Base-by-base conservation (phyloP, 164 flowering plant species). In the Warburgia ugandensis region DNA sequence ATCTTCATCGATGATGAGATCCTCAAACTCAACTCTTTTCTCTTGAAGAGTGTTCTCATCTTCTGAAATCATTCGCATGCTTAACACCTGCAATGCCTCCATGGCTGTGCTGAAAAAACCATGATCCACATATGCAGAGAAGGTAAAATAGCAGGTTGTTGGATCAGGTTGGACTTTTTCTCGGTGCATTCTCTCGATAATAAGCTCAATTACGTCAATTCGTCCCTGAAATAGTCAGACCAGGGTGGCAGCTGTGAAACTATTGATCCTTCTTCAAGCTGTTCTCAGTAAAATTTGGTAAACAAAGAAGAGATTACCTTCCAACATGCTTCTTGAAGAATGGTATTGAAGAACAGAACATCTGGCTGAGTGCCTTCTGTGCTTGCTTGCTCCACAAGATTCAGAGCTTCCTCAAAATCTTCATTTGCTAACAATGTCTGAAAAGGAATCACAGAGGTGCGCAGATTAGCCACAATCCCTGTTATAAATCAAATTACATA, bases 81-180 rank as follows among this genome's bases (percentile, higher is more conserved):
- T 80, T 58, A 92, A 42, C 46, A 92, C 95, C 63, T 79, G 85
- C 73, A 92, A 66, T 54, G 94, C 89, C 71, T 88, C 99, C 58
- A 84, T 44, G 22, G 89, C 94, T 9, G 85, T 80, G 65, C 45
- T 73, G 42, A 51, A 35, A 52, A 64, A 71, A 17, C 74, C 80
- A 13, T 37, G 14, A 16, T 69, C 46, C 2, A 75, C 73, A 61
- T 88, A 88, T 37, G 91, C 76, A 56, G 68, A 48, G 67, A 78
- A 84, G n/a, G 79, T 86, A 51, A 54, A 61, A 21, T 30, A 11
- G 64, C 95, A 88, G 35, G 97, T 88, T 36, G 80, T 55, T 27
- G 94, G 71, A 62, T 88, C 91, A 12, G 99, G 99, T 55, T 63
- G 69, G 58, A 88, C 54, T 46, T 74, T 77, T 33, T 71, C 64